Evolutionary conservation across 1,139 yeast genomes (phyloP).

Genomic region (Kurtzmaniella natalensis): DNA sequence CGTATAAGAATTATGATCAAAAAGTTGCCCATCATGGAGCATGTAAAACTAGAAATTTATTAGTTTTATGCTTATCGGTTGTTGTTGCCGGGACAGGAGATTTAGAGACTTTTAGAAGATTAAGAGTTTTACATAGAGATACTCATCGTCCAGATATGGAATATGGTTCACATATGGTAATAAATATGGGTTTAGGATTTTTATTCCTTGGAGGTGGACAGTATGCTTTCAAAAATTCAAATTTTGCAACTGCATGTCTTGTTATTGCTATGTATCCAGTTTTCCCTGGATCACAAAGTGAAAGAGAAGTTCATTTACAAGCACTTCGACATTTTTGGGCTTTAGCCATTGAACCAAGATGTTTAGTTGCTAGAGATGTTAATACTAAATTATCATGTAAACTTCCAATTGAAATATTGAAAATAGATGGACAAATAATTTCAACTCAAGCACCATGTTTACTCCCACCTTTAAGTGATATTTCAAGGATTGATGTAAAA

Average conservation of each 20-base stretch:
- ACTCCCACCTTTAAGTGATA: conserved; percentile 55
- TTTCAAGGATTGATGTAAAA: conserved; percentile 38
- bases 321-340: conserved; percentile 93
- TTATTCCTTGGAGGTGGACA: conserved; percentile 92
- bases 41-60: conserved; percentile 51
- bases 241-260: conserved; percentile 69
- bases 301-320: conserved; percentile 64
- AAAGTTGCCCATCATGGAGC: conserved; percentile 56
- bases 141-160: conserved; percentile 38
- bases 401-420: conserved; percentile 44
- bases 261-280: conserved; percentile 74
- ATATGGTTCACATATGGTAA: conserved; percentile 75
- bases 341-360: conserved; percentile 74
- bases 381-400: conserved; percentile 50
- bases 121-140: conserved; percentile 64
- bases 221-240: conserved; percentile 65
- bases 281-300: conserved; percentile 47
- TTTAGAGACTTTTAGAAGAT: conserved; percentile 65
- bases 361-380: conserved; percentile 71
- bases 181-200: conserved; percentile 81
- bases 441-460: conserved; percentile 57
- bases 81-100: conserved; percentile 95
- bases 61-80: conserved; percentile 63
- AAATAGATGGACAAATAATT: conserved; percentile 33
- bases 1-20: conserved; percentile 54